phyloP scores from a whole-genome alignment of 805 yeast genomes.

The Candida ascalaphidarum region DNA sequence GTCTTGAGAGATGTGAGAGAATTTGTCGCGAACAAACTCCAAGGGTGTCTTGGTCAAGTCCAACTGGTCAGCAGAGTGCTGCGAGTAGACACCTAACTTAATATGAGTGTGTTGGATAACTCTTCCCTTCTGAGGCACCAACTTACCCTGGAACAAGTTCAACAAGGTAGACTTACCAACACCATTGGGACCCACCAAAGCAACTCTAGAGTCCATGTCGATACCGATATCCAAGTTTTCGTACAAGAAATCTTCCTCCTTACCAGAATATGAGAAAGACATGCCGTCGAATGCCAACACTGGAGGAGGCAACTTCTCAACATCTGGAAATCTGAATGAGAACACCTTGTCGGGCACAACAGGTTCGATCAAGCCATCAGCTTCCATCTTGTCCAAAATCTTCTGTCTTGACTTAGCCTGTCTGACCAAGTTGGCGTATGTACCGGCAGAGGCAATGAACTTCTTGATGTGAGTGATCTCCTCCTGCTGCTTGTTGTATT shows the following conservation, averaged over 20 bases:
- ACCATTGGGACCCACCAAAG: slow-evolving; percentile 98
- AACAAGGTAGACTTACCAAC: slow-evolving; percentile 95
- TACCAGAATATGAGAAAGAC: slow-evolving; percentile 83
- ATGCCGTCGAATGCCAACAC: slow-evolving; percentile 94
- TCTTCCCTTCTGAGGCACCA: slow-evolving; percentile 86
- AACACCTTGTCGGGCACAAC: slow-evolving; percentile 92
- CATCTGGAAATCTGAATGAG: slow-evolving; percentile 88
- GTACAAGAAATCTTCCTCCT: slow-evolving; percentile 78
- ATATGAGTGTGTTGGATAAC: slow-evolving; percentile 96
- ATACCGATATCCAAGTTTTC: slow-evolving; percentile 93
- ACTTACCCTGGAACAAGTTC: slow-evolving; percentile 93
- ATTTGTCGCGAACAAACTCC: slow-evolving; percentile 95
- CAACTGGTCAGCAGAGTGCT: slow-evolving; percentile 97
- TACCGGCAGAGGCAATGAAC: slow-evolving; percentile 99
- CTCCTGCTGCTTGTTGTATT: slow-evolving; percentile 94
- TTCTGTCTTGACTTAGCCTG: slow-evolving; percentile 99
- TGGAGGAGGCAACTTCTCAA: slow-evolving; percentile 97
- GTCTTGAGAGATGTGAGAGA: slow-evolving; percentile 86
- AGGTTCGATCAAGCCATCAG: slow-evolving; percentile 92
- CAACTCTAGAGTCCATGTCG: slow-evolving; percentile 98
- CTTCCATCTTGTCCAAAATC: slow-evolving; percentile 99
- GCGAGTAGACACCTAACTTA: slow-evolving; percentile 97
- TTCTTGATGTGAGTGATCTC: slow-evolving; percentile 97
- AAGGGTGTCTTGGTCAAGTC: slow-evolving; percentile 92
- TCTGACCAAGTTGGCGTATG: slow-evolving; percentile 95